Conservation (phyloP, 2,329 filamentous ascomycete species). For the Fusarium beomiforme region DNA sequence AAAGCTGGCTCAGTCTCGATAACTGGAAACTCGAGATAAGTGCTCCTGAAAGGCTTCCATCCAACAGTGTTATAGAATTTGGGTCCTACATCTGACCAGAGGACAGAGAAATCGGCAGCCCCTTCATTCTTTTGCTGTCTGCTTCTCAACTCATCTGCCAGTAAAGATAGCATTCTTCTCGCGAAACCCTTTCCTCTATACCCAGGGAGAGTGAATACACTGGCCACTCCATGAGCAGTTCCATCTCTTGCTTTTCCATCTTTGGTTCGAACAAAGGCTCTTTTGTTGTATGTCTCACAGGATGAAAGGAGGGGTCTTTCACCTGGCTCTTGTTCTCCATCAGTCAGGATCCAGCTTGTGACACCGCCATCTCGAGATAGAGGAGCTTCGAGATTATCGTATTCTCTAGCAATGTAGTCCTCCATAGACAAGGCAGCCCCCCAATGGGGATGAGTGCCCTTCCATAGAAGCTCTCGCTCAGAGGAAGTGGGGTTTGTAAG, state of each 20-base stretch:
- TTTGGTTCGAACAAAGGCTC: conserved; percentile 57
- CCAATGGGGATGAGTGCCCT: conserved; percentile 67
- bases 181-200: conserved; percentile 81
- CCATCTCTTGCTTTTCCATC: conserved; percentile 58
- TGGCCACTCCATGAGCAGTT: conserved; percentile 78
- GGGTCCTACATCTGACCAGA: conserved; percentile 90
- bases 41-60: conserved; percentile 79
- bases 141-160: conserved; percentile 58
- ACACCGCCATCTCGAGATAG: conserved; percentile 68
- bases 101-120: conserved; percentile 72
- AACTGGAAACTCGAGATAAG: conserved; percentile 71
- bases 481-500: conserved; percentile 66
- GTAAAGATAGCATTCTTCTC: conserved; percentile 75
- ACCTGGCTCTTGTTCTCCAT: conserved; percentile 49
- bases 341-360: conserved; percentile 72
- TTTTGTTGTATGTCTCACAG: conserved; percentile 72
- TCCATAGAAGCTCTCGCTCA: conserved; percentile 66
- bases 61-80: conserved; percentile 80
- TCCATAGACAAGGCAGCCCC: conserved; percentile 63
- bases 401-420: conserved; percentile 69
- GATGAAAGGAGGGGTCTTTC: conserved; percentile 67
- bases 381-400: conserved; percentile 65
- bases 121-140: conserved; percentile 41
- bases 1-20: conserved; percentile 42
- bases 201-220: conserved; percentile 78